phyloP scores from a whole-genome alignment of 176 grass and related monocot genomes.

The Oryza glaberrima region DNA sequence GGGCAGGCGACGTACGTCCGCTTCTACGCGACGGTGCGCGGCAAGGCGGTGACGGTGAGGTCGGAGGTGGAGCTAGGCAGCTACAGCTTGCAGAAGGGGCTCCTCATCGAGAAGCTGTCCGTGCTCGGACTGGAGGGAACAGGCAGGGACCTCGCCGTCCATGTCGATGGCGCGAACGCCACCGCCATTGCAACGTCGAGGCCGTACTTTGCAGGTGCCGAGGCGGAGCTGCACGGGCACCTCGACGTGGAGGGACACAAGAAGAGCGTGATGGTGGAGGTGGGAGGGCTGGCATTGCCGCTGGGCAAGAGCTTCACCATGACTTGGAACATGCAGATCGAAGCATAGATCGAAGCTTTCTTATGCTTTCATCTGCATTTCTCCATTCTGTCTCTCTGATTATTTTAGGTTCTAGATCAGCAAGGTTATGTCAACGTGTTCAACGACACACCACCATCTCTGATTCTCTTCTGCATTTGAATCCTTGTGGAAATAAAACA shows the following conservation, averaged over 20 bases:
- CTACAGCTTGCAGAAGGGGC: slow-evolving; percentile 55
- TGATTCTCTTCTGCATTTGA: slow-evolving; percentile 5
- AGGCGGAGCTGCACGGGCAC: slow-evolving; percentile 23
- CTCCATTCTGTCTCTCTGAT: neutral
- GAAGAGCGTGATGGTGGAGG: slow-evolving; percentile 66
- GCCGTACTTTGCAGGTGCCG: slow-evolving; percentile 35
- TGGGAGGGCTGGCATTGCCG: slow-evolving; percentile 75
- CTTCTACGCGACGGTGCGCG: slow-evolving; percentile 64
- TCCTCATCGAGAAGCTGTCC: slow-evolving; percentile 73
- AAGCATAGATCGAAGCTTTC: slow-evolving; percentile 34
- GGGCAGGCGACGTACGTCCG: slow-evolving; percentile 71
- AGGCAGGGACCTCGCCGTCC: slow-evolving; percentile 54
- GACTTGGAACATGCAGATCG: slow-evolving; percentile 73
- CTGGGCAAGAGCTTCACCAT: slow-evolving; percentile 91
- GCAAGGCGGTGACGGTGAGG: slow-evolving; percentile 66
- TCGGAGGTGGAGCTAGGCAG: slow-evolving; percentile 67
- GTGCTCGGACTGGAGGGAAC: slow-evolving; percentile 75
- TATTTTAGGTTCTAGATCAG: slow-evolving; percentile 10
- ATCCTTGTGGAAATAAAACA: slow-evolving; percentile 29
- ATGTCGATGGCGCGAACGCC: slow-evolving; percentile 46
- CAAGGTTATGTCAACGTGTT: slow-evolving; percentile 1
- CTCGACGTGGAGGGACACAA: slow-evolving; percentile 36
- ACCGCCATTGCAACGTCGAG: slow-evolving; percentile 39
- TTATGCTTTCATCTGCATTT: slow-evolving; percentile 23
- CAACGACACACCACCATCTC: neutral